Evolutionary conservation across 352 stramenopile species (phyloP).

Genomic region (Chrysophaeum taylorii): DNA sequence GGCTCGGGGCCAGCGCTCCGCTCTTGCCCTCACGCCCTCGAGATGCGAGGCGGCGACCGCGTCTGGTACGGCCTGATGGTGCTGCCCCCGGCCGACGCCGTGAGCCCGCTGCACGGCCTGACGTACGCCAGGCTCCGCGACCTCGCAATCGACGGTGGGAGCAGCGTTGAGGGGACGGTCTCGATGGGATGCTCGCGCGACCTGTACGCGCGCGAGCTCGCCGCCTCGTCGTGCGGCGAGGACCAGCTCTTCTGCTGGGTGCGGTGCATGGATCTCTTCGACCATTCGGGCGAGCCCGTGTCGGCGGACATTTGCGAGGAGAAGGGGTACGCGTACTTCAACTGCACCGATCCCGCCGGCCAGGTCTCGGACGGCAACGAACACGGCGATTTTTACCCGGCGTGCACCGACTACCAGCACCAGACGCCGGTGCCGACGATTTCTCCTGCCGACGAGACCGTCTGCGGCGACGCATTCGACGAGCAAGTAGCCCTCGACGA

Average conservation of each 20-base stretch:
- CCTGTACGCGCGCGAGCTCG: constrained; percentile 15
- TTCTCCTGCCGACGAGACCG: constrained; percentile 6
- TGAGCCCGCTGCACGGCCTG: constrained; percentile 22
- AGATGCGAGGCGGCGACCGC: constrained; percentile 18
- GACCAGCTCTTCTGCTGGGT: constrained; percentile 46
- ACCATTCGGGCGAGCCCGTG: constrained; percentile 16
- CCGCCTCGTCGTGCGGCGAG: constrained; percentile 28
- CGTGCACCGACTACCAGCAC: constrained; percentile 15
- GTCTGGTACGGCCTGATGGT: constrained; percentile 57
- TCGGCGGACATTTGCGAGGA: not conserved
- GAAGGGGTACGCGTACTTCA: not conserved
- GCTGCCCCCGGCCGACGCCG: constrained; percentile 38
- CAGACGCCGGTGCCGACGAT: constrained; percentile 8
- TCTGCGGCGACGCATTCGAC: not conserved
- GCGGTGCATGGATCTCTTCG: constrained; percentile 37
- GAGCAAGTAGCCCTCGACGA: not conserved
- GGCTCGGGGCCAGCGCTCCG: constrained; percentile 19
- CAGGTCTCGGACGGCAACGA: not conserved
- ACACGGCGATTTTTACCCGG: constrained; percentile 8
- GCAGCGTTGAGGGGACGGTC: not conserved
- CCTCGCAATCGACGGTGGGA: constrained; percentile 16
- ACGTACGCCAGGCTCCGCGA: constrained; percentile 41
- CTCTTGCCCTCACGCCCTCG: constrained; percentile 43
- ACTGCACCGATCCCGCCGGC: constrained; percentile 9
- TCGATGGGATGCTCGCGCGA: constrained; percentile 26